A percentile compares a stretch with the other conserved stretches of the same genome.
Evolutionary conservation across 805 yeast genomes (phyloP).

Genomic region (Yarrowia sp.): DNA sequence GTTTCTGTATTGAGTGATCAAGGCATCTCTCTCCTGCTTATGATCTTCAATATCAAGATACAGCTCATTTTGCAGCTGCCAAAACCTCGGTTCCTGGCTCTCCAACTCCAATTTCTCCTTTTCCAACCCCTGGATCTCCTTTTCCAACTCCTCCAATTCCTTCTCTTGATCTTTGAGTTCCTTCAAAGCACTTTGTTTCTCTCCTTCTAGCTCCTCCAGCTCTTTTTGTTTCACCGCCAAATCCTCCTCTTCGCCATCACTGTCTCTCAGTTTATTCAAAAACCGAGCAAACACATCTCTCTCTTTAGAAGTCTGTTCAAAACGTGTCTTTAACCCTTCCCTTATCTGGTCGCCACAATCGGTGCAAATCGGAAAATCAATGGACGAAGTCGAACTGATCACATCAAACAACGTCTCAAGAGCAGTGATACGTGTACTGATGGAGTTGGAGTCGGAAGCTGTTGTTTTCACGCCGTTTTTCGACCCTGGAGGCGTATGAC

Average conservation of each 20-base stretch:
- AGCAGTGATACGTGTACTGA: conserved; percentile 12
- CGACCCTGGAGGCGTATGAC: neutral
- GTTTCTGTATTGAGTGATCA: conserved; percentile 60
- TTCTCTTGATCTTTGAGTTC: conserved; percentile 48
- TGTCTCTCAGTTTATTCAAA: conserved; percentile 59
- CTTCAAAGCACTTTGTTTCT: conserved; percentile 40
- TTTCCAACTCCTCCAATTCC: conserved; percentile 48
- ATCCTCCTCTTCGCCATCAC: conserved; percentile 48
- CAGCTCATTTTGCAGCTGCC: conserved; percentile 52
- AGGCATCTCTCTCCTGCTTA: conserved; percentile 56
- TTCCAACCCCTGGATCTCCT: conserved; percentile 37
- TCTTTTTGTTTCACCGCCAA: conserved; percentile 50
- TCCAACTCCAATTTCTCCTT: conserved; percentile 45
- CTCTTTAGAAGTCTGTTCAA: conserved; percentile 71
- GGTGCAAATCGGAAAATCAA: conserved; percentile 82
- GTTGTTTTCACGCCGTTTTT: neutral
- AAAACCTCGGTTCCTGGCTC: conserved; percentile 34
- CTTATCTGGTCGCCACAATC: conserved; percentile 75
- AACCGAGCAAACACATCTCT: conserved; percentile 76
- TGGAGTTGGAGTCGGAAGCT: conserved; percentile 14
- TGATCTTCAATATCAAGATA: conserved; percentile 54
- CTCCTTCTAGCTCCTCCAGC: conserved; percentile 41
- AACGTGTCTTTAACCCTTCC: conserved; percentile 62
- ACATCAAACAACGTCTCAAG: conserved; percentile 17
- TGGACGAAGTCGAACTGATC: conserved; percentile 47